Evolutionary conservation across 2,329 filamentous ascomycete species (phyloP).

Genomic region (Diaporthe helianthi): DNA sequence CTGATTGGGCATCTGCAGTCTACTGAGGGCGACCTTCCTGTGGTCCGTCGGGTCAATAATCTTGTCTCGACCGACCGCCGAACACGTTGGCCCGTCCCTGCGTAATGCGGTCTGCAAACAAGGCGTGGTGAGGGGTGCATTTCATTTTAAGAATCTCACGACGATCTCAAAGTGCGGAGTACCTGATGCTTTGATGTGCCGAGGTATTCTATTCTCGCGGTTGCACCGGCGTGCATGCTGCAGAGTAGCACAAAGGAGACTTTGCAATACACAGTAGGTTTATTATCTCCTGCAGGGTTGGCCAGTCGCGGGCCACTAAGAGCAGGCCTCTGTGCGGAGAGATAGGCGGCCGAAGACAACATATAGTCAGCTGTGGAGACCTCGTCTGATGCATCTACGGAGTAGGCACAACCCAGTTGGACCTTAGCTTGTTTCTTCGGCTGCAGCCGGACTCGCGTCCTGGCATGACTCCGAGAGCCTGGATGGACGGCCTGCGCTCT

Average conservation of each 20-base stretch:
- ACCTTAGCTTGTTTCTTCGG: constrained; percentile 21
- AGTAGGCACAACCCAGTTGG: constrained; percentile 23
- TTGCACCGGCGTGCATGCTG: neutral
- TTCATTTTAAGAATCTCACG: constrained; percentile 11
- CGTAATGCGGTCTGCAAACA: neutral
- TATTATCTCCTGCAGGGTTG: neutral
- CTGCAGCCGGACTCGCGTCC: constrained; percentile 23
- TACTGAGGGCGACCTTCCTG: neutral
- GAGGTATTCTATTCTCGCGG: neutral
- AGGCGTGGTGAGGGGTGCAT: neutral
- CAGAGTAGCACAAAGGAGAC: neutral
- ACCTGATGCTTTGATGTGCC: neutral
- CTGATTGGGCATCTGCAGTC: constrained; percentile 9
- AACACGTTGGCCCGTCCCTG: neutral
- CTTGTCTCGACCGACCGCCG: neutral
- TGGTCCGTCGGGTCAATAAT: constrained; percentile 15
- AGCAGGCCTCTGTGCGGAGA: neutral
- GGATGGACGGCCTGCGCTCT: neutral
- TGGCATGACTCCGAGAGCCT: constrained; percentile 14
- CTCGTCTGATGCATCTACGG: constrained; percentile 8
- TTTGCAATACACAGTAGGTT: neutral
- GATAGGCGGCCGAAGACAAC: neutral
- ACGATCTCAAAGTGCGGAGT: neutral
- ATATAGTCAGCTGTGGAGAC: constrained; percentile 12
- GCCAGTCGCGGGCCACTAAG: neutral